Conservation (phyloP, 139 green algal species). For the Coccomyxa sp. region DNA sequence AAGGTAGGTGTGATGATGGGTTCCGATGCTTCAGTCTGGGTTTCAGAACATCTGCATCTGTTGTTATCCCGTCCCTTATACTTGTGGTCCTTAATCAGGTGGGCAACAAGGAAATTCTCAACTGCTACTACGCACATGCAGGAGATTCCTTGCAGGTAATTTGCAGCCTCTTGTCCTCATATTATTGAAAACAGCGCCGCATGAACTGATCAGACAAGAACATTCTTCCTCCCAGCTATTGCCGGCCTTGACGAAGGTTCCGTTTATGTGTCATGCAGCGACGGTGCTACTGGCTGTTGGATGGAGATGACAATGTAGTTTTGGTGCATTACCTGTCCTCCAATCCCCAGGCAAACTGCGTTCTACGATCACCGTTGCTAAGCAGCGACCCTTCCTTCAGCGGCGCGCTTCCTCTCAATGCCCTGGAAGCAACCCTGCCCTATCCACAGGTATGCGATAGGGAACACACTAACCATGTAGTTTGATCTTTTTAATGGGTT, state of each 20-base stretch:
- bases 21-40: neutral
- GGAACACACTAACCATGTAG: too few species aligned
- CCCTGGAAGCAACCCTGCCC: neutral
- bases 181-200: too few species aligned
- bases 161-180: too few species aligned
- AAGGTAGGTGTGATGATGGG: conserved; percentile 37
- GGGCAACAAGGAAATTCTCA: conserved; percentile 52
- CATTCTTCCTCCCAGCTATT: too few species aligned
- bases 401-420: neutral
- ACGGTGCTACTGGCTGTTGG: conserved; percentile 70
- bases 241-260: too few species aligned
- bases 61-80: neutral
- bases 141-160: conserved; percentile 41
- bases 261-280: conserved; percentile 34
- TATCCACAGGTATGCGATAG: neutral
- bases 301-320: conserved; percentile 36
- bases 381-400: neutral
- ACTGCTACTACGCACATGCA: conserved; percentile 77
- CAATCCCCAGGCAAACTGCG: neutral
- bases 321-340: conserved; percentile 56
- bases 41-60: neutral
- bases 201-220: too few species aligned
- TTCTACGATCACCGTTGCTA: neutral
- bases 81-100: conserved; percentile 20
- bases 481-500: too few species aligned